These are phyloP conservation scores for Candida tallmaniae DNA, from an alignment of 805 yeast species.

Conservation along the genomic window DNA sequence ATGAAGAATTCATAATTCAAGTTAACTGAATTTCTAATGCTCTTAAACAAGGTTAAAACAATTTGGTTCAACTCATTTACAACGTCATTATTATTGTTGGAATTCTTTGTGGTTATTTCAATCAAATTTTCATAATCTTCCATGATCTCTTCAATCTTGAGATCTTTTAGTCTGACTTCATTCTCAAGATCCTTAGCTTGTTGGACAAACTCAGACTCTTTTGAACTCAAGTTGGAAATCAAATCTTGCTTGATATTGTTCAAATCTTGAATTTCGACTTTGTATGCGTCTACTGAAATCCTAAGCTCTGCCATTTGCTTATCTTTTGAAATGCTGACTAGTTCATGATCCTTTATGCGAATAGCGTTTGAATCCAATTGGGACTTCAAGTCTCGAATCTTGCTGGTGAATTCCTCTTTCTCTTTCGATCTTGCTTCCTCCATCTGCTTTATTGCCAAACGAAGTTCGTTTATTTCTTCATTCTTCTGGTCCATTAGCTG, in stretches of 20 bases:
- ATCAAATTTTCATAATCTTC: conserved; percentile 40
- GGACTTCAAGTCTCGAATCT: not conserved
- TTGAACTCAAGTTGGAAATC: conserved; percentile 61
- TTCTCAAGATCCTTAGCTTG: conserved; percentile 49
- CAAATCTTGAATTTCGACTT: conserved; percentile 19
- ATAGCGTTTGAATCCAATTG: conserved; percentile 1
- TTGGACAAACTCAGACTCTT: conserved; percentile 53
- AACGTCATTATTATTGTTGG: conserved; percentile 19
- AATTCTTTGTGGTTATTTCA: conserved; percentile 31
- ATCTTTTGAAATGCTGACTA: conserved; percentile 9
- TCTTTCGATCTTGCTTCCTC: conserved; percentile 4
- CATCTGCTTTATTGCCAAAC: conserved; percentile 8
- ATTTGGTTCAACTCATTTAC: conserved; percentile 22
- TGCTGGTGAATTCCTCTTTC: not conserved
- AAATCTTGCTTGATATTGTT: conserved; percentile 53
- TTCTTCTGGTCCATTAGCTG: conserved; percentile 6
- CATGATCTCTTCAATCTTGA: conserved; percentile 44
- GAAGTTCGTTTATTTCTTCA: conserved; percentile 6
- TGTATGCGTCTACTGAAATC: conserved; percentile 3
- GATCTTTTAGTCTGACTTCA: conserved; percentile 43
- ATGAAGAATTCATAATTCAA: conserved; percentile 29
- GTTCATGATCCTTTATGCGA: conserved; percentile 5
- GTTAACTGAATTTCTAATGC: conserved; percentile 14
- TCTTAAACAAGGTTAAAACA: conserved; percentile 13
- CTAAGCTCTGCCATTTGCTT: conserved; percentile 6